These are phyloP conservation scores for Ceratobasidium sp. DNA, from an alignment of 1,284 basidiomycete genomes.

Conservation along the genomic window DNA sequence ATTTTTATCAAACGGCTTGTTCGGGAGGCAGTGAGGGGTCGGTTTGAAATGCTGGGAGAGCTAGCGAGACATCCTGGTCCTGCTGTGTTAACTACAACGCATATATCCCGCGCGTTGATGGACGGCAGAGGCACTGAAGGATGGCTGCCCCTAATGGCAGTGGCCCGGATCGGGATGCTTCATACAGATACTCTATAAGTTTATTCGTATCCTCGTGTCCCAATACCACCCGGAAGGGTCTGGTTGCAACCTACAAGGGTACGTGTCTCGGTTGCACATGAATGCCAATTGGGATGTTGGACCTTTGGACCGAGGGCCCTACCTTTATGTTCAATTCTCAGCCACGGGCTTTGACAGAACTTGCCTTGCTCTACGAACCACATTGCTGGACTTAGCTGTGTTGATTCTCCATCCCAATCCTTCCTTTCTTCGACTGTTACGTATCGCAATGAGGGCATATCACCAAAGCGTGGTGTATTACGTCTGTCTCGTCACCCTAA, in stretches of 20 bases:
- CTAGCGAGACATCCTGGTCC: not conserved
- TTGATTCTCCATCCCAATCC: no score
- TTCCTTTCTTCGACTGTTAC: not conserved
- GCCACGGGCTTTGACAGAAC: no score
- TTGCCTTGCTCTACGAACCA: not conserved
- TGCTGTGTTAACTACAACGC: slow-evolving; percentile 12
- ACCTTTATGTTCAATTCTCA: no score
- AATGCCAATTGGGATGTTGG: not conserved
- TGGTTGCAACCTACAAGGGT: slow-evolving; percentile 3
- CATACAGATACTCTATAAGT: slow-evolving; percentile 8
- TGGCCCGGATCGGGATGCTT: slow-evolving; percentile 13
- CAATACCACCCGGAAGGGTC: not conserved
- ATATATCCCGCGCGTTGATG: slow-evolving; percentile 34
- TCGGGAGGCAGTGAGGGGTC: slow-evolving; percentile 13
- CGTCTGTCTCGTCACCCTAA: not conserved
- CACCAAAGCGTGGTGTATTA: not conserved
- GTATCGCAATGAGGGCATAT: not conserved
- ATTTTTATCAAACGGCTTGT: slow-evolving; percentile 23
- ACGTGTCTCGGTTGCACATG: not conserved
- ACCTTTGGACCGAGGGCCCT: not conserved
- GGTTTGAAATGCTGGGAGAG: not conserved
- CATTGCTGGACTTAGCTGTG: not conserved
- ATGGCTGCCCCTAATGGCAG: slow-evolving; percentile 27
- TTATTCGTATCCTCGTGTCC: not conserved
- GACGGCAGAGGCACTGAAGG: slow-evolving; percentile 16